Evolutionary conservation across 768 basidiomycete genomes (phyloP), one percentile per base, ranked within the genome.

Genomic region (Boletales sp.): DNA sequence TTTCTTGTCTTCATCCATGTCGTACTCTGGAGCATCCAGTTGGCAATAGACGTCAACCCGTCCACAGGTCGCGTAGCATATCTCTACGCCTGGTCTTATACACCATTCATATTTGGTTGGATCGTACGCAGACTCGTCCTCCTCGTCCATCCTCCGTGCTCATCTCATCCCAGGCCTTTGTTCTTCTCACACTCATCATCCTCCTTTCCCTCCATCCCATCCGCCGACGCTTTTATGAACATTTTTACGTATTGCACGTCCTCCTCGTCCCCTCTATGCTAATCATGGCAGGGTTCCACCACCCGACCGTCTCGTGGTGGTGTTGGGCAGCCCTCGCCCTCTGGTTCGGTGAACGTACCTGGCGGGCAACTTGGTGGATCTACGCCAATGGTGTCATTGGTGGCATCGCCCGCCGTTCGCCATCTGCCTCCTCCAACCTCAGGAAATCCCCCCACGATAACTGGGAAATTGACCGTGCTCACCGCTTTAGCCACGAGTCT

Each of bases 241-340:
- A 72, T 6, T 90, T 90, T 71, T 89, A 86, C 58, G 67, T 77
- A 52, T 57, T 77, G 18, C 88, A 90, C 60, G 64, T 90, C 38
- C 59, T 82, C 30, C 73, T 87, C 19, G 80, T 84, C 29, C 77
- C 87, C 37, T 60, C 76, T n/a, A 83, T 80, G 37, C 70, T 90
- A 39, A 67, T 81, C 39, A 71, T 77, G 49, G 74, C 82, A 5
- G 84, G 80, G 15, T 64, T 90, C 0, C 88, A 90, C 60, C 84
- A 88, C 58, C 83, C 83, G 2, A 71, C 77, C 2, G 61, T 86
- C 19, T 76, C 75, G 68, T 80, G 76, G 72, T 90, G 86, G 85
- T 84, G 85, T 53, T 83, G 81, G 70, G 71, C 69, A 13, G 79
- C 87, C 0, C 72, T 84, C 13, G 71, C 61, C 1, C 57, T 87